These are phyloP conservation scores for Holtermannia corniformis DNA, from an alignment of 768 basidiomycete genomes.

Conservation along the genomic window DNA sequence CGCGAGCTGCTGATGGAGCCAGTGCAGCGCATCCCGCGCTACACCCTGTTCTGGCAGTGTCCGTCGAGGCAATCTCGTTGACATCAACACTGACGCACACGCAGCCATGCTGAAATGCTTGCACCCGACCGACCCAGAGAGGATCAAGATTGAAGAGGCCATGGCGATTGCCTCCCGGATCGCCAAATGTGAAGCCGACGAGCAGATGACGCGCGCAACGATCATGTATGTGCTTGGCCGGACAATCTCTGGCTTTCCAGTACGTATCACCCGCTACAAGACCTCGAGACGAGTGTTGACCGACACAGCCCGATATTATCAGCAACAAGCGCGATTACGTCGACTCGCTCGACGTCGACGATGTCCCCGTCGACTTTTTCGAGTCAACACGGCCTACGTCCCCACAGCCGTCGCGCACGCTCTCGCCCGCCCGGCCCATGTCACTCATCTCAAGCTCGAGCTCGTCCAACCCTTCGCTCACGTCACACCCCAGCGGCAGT, in stretches of 20 bases:
- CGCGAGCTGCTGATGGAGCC: slow-evolving; percentile 93
- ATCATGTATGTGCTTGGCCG: slow-evolving; percentile 76
- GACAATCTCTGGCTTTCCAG: slow-evolving; percentile 80
- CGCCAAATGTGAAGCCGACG: slow-evolving; percentile 82
- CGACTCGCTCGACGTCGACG: slow-evolving; percentile 89
- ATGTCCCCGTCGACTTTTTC: slow-evolving; percentile 42
- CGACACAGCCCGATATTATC: slow-evolving; percentile 58
- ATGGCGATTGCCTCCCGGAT: slow-evolving; percentile 82
- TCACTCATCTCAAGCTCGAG: neutral
- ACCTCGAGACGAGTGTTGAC: neutral
- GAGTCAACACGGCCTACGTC: neutral
- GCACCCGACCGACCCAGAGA: slow-evolving; percentile 65
- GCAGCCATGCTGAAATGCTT: slow-evolving; percentile 81
- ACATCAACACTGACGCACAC: slow-evolving; percentile 6
- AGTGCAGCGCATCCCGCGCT: slow-evolving; percentile 88
- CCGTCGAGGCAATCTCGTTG: too few species aligned
- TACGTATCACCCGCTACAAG: slow-evolving; percentile 15
- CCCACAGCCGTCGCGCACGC: neutral
- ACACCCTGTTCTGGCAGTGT: slow-evolving; percentile 79
- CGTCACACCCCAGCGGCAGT: slow-evolving; percentile 37
- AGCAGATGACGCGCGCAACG: slow-evolving; percentile 78
- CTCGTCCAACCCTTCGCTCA: too few species aligned
- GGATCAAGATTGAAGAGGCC: slow-evolving; percentile 68
- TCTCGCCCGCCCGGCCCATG: neutral
- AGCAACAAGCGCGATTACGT: slow-evolving; percentile 78